Evolutionary conservation across 1,284 basidiomycete genomes (phyloP).

Genomic region (Rhodotorula sp.): DNA sequence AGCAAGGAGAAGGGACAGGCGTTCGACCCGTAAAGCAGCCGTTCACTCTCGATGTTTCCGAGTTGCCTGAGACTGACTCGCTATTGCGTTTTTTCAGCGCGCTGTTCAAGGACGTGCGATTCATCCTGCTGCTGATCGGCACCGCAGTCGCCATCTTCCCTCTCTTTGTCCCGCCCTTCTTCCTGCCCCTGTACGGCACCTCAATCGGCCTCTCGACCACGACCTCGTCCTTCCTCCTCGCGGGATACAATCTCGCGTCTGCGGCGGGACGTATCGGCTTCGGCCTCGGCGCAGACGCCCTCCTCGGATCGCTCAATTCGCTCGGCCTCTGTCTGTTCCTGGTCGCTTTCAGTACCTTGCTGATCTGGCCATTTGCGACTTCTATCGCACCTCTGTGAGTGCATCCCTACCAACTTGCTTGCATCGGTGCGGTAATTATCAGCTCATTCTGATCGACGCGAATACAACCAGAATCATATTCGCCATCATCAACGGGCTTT

Average conservation of each 20-base stretch:
- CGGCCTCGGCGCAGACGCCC: conserved; percentile 25
- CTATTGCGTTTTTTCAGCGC: neutral
- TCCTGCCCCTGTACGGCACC: conserved; percentile 32
- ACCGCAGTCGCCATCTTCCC: conserved; percentile 33
- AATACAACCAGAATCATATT: conserved; percentile 15
- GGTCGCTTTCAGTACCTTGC: conserved; percentile 18
- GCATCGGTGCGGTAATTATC: neutral
- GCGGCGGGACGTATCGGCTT: conserved; percentile 29
- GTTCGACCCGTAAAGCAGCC: conserved; percentile 23
- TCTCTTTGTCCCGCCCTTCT: conserved; percentile 30
- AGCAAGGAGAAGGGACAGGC: neutral
- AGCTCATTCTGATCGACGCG: no score
- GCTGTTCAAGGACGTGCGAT: conserved; percentile 23
- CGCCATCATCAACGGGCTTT: conserved; percentile 31
- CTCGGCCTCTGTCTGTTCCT: conserved; percentile 23
- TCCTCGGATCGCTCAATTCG: conserved; percentile 31
- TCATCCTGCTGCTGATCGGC: conserved; percentile 26
- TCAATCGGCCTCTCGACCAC: conserved; percentile 17
- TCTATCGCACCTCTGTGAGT: conserved; percentile 17
- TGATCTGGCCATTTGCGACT: conserved; percentile 30
- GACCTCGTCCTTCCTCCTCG: conserved; percentile 21
- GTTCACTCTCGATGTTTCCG: neutral
- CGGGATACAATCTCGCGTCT: conserved; percentile 33
- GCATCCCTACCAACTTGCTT: no score
- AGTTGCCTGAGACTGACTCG: neutral